phyloP scores from a whole-genome alignment of 192 early-diverging fungal genomes.

The Mortierella alpina region DNA sequence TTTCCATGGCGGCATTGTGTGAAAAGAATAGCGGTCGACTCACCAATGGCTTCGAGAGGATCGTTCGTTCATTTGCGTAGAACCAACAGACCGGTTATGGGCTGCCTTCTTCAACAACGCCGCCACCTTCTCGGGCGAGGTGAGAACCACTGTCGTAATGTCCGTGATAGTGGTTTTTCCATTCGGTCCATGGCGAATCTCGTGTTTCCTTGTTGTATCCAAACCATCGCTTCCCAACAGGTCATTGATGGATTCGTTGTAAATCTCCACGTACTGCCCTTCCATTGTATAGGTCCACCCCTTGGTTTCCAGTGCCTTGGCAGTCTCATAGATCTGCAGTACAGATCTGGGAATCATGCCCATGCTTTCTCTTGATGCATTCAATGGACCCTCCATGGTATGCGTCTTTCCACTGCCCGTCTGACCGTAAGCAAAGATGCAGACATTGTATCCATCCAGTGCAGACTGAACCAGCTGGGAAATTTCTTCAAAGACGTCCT shows the following conservation, averaged over 20 bases:
- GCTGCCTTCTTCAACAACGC: conserved; percentile 78
- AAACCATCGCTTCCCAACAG: conserved; percentile 63
- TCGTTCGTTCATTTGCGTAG: conserved; percentile 93
- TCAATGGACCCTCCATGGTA: conserved; percentile 79
- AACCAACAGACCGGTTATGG: conserved; percentile 88
- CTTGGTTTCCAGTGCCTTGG: conserved; percentile 75
- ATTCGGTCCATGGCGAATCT: conserved; percentile 83
- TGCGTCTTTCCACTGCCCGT: conserved; percentile 94
- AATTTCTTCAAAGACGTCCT: conserved; percentile 93
- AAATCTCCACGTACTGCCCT: conserved; percentile 95
- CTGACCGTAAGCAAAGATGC: conserved; percentile 99
- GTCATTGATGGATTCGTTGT: conserved; percentile 94
- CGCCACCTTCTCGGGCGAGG: conserved; percentile 79
- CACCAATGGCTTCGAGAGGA: conserved; percentile 91
- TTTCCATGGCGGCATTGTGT: neutral
- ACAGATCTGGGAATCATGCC: conserved; percentile 98
- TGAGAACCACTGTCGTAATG: conserved; percentile 74
- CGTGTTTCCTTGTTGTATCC: conserved; percentile 74
- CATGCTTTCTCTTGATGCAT: conserved; percentile 52
- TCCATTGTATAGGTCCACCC: conserved; percentile 92
- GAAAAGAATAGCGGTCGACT: conserved; percentile 3
- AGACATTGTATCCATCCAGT: conserved; percentile 96
- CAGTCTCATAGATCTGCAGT: conserved; percentile 85
- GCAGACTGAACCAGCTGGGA: conserved; percentile 95
- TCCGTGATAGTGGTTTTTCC: conserved; percentile 87